Evolutionary conservation across 2,329 filamentous ascomycete genomes (phyloP).

Genomic region (Dendrostoma leiphaemia): DNA sequence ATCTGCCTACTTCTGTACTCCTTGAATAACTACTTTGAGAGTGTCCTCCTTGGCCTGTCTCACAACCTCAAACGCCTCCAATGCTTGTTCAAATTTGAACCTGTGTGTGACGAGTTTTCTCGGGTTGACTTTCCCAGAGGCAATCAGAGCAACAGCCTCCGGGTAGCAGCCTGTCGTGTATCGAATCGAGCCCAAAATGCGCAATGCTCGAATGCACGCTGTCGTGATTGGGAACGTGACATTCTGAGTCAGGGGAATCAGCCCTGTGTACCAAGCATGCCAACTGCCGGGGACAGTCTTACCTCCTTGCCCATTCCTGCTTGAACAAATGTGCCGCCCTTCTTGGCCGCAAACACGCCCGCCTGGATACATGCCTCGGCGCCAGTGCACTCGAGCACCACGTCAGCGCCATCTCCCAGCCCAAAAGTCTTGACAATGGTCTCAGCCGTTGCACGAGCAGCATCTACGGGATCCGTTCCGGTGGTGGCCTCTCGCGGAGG

Average conservation of each 20-base stretch:
- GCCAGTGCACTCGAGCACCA: slow-evolving; percentile 38
- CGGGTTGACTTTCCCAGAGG: slow-evolving; percentile 41
- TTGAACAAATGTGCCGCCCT: slow-evolving; percentile 49
- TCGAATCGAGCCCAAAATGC: slow-evolving; percentile 48
- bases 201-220: slow-evolving; percentile 45
- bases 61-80: slow-evolving; percentile 19
- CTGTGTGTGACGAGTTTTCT: slow-evolving; percentile 34
- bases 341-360: slow-evolving; percentile 41
- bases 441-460: slow-evolving; percentile 35
- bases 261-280: too few relatives aligned
- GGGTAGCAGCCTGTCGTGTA: slow-evolving; percentile 51
- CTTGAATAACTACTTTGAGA: slow-evolving; percentile 18
- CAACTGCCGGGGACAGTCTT: background rate
- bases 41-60: slow-evolving; percentile 13
- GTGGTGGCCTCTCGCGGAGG: slow-evolving; percentile 15
- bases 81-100: slow-evolving; percentile 28
- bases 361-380: slow-evolving; percentile 45
- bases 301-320: slow-evolving; percentile 47
- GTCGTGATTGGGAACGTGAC: slow-evolving; percentile 50
- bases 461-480: slow-evolving; percentile 33
- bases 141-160: slow-evolving; percentile 46
- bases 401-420: slow-evolving; percentile 45
- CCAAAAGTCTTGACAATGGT: slow-evolving; percentile 36
- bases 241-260: slow-evolving; percentile 26
- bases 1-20: slow-evolving; percentile 17